A percentile compares a stretch with the other conserved stretches of the same genome.
These are phyloP conservation scores for Harringtonia aguacate DNA, from an alignment of 2,329 filamentous ascomycete species.

Conservation along the genomic window DNA sequence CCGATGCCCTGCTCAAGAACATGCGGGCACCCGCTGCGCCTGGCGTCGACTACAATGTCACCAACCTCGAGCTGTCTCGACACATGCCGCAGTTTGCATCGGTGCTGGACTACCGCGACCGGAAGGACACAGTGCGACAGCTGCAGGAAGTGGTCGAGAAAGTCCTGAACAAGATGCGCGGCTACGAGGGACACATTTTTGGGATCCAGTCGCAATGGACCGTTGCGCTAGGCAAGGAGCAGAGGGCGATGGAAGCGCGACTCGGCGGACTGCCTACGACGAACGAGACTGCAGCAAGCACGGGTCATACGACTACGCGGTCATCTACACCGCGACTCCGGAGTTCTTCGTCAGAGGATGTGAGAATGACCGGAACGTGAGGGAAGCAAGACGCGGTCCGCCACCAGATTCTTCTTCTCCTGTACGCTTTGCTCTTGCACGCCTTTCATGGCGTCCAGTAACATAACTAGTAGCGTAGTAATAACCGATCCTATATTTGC, in stretches of 20 bases:
- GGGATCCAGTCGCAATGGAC: conserved; percentile 11
- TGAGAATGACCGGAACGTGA: not conserved
- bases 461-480: too few relatives aligned
- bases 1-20: conserved; percentile 16
- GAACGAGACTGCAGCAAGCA: too few relatives aligned
- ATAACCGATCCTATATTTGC: too few relatives aligned
- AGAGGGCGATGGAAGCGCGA: conserved; percentile 11
- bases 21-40: conserved; percentile 15
- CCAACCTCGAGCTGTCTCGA: conserved; percentile 1
- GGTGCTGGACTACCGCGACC: not conserved
- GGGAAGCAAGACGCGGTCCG: not conserved
- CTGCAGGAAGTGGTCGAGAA: conserved; percentile 13
- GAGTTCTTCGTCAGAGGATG: not conserved
- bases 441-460: not conserved
- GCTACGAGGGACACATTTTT: conserved; percentile 15
- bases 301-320: too few relatives aligned
- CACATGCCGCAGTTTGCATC: conserved; percentile 5
- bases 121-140: conserved; percentile 8
- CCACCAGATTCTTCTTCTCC: not conserved
- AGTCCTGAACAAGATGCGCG: conserved; percentile 11
- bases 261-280: too few relatives aligned
- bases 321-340: not conserved
- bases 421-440: too few relatives aligned
- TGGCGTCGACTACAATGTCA: conserved; percentile 15
- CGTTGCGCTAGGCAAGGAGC: conserved; percentile 16